These are phyloP conservation scores for Erythrobasidium hasegawianum DNA, from an alignment of 1,284 basidiomycete species.

Conservation along the genomic window DNA sequence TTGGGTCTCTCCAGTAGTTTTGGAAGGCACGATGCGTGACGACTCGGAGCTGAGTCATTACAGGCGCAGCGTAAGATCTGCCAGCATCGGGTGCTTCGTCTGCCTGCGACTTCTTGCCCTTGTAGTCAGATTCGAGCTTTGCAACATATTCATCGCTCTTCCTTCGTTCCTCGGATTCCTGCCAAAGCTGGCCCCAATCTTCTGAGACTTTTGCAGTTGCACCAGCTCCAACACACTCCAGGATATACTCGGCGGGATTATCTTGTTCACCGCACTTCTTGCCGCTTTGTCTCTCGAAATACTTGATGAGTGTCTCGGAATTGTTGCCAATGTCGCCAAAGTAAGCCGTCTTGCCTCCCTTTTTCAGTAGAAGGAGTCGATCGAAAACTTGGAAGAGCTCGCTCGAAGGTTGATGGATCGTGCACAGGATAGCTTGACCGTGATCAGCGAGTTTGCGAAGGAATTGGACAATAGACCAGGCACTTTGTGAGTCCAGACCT, in stretches of 20 bases:
- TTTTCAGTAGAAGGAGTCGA: slow-evolving; percentile 54
- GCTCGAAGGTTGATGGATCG: slow-evolving; percentile 66
- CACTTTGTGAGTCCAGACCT: slow-evolving; percentile 77
- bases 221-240: slow-evolving; percentile 34
- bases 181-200: slow-evolving; percentile 29
- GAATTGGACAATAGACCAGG: slow-evolving; percentile 78
- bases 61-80: slow-evolving; percentile 46
- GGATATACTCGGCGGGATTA: slow-evolving; percentile 50
- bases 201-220: slow-evolving; percentile 4
- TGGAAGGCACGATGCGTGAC: slow-evolving; percentile 40
- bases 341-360: slow-evolving; percentile 63
- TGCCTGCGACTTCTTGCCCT: slow-evolving; percentile 36
- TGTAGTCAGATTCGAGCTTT: slow-evolving; percentile 32
- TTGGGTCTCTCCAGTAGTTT: slow-evolving; percentile 48
- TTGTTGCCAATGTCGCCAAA: slow-evolving; percentile 69
- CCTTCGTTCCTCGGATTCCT: slow-evolving; percentile 7
- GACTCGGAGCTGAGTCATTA: slow-evolving; percentile 41
- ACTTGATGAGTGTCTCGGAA: slow-evolving; percentile 59
- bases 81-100: slow-evolving; percentile 44
- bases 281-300: slow-evolving; percentile 65
- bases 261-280: slow-evolving; percentile 56
- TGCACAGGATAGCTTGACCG: slow-evolving; percentile 61
- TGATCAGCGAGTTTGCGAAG: slow-evolving; percentile 73
- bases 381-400: slow-evolving; percentile 64
- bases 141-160: neutral